A percentile compares a stretch with the other conserved stretches of the same genome.
phyloP scores from a whole-genome alignment of 768 basidiomycete genomes.

The Mycena galopus region DNA sequence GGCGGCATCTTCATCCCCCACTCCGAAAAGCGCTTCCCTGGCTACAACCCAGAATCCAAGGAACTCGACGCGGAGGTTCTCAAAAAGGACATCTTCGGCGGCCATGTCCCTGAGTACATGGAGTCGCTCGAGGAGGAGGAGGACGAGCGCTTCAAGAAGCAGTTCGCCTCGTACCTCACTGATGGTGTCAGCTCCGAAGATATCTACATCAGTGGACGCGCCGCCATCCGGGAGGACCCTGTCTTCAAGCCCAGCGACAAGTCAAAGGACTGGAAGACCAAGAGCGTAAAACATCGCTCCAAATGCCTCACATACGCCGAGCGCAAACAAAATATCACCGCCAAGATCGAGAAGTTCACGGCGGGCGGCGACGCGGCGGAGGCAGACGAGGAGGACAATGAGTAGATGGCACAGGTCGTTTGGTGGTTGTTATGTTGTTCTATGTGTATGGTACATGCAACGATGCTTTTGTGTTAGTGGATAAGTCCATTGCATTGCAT shows the following conservation, averaged over 20 bases:
- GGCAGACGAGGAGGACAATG: constrained; percentile 77
- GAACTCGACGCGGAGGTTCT: constrained; percentile 93
- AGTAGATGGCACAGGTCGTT: constrained; percentile 57
- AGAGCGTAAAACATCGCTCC: constrained; percentile 78
- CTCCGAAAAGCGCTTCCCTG: constrained; percentile 98
- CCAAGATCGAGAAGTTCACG: constrained; percentile 93
- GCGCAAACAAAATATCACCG: constrained; percentile 84
- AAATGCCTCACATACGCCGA: constrained; percentile 80
- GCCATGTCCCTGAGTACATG: constrained; percentile 99
- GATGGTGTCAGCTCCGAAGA: constrained; percentile 97
- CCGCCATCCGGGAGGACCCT: constrained; percentile 96
- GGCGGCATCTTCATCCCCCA: constrained; percentile 99
- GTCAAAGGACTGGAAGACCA: constrained; percentile 91
- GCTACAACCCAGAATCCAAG: constrained; percentile 94
- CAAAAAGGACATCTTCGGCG: constrained; percentile 98
- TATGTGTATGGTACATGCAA: constrained; percentile 29
- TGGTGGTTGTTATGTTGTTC: constrained; percentile 13
- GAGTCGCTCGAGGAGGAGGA: constrained; percentile 99
- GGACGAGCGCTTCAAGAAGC: constrained; percentile 99
- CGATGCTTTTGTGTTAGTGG: neutral
- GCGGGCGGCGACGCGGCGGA: constrained; percentile 70
- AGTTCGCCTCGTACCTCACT: constrained; percentile 94
- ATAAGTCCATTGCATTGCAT: too few relatives aligned
- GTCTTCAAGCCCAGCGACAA: constrained; percentile 91
- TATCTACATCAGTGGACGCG: constrained; percentile 92